phyloP scores from a whole-genome alignment of 805 yeast species.

The Candida easanensis region DNA sequence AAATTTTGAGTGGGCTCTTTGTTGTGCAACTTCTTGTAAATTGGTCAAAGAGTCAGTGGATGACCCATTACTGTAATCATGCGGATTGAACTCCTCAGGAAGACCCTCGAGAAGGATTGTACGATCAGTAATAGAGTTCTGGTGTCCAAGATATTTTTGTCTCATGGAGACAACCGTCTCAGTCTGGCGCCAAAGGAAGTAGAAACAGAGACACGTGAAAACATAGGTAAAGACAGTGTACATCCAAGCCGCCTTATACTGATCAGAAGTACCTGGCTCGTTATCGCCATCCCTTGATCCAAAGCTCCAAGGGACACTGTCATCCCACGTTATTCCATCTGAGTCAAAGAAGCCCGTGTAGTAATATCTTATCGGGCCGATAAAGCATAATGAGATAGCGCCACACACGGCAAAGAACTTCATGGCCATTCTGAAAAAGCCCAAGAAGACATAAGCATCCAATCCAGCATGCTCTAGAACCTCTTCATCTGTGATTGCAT shows the following conservation, averaged over 20 bases:
- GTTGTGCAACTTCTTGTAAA: conserved; percentile 1
- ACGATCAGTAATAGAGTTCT: conserved; percentile 86
- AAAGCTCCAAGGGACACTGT: conserved; percentile 1
- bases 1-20: conserved; percentile 10
- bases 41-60: conserved; percentile 10
- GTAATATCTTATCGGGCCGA: conserved; percentile 82
- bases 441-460: conserved; percentile 89
- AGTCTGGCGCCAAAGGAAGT: conserved; percentile 67
- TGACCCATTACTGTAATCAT: conserved; percentile 20
- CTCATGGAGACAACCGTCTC: conserved; percentile 71
- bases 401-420: conserved; percentile 63
- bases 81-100: conserved; percentile 66
- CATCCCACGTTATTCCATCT: conserved; percentile 39
- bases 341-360: conserved; percentile 80
- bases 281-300: conserved; percentile 25
- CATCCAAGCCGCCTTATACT: conserved; percentile 69
- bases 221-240: conserved; percentile 85
- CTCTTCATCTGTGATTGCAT: conserved; percentile 68
- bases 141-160: conserved; percentile 80
- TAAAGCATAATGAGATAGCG: conserved; percentile 66
- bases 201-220: conserved; percentile 68
- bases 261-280: conserved; percentile 32
- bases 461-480: conserved; percentile 87
- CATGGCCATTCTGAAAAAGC: conserved; percentile 88
- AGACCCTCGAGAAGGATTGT: conserved; percentile 86